Base-by-base conservation (phyloP, 2,329 filamentous ascomycete genomes). In the Dactylonectria estremocensis region DNA sequence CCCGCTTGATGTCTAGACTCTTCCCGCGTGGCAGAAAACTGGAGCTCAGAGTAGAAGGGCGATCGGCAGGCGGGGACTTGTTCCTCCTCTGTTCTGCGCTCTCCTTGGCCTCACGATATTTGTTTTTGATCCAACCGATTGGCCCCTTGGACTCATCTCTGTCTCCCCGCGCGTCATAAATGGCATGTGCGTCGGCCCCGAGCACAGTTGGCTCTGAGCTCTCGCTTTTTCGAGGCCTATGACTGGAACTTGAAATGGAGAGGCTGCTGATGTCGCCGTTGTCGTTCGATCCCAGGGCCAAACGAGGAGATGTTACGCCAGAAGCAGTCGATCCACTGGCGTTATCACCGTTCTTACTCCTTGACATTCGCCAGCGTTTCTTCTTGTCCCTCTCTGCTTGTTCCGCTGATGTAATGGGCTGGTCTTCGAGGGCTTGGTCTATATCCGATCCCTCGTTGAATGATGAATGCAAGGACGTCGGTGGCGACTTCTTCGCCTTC, bases 361-460 rank as follows among this genome's bases (percentile, higher is more conserved):
- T 91, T 18, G 94, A 92, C 59, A 95, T 86, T 84, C 94, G 94
- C 84, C 88, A 89, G 31, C 92, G 90, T 65, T 87, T 89, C 76
- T 91, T 92, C 80, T 91, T 93, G 60, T 93, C 90, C 73, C 88
- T 91, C 60, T 92, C 90, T 14, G 89, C 84, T 49, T 80, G 79
- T 4, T 86, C 86, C 40, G 79, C 59, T n/a, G 73, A 72, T 28
- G 73, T 63, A 6, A 80, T 74, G 7, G 77, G 74, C 1, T 80
- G 73, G 35, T 94, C 92, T 31, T 95, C 93, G 8, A 74, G 53
- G 10, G 87, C 80, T 68, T 92, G 90, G 69, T 97, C 95, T 33
- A 91, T 78, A 77, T 97, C 95, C 0, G 94, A 97, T 22, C 91
- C 90, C 72, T 97, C 95, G 24, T 95, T 96, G 70, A 90, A 89